Evolutionary conservation across 108 stramenopile species (phyloP).

Genomic region (Nannochloropsis gaditana): DNA sequence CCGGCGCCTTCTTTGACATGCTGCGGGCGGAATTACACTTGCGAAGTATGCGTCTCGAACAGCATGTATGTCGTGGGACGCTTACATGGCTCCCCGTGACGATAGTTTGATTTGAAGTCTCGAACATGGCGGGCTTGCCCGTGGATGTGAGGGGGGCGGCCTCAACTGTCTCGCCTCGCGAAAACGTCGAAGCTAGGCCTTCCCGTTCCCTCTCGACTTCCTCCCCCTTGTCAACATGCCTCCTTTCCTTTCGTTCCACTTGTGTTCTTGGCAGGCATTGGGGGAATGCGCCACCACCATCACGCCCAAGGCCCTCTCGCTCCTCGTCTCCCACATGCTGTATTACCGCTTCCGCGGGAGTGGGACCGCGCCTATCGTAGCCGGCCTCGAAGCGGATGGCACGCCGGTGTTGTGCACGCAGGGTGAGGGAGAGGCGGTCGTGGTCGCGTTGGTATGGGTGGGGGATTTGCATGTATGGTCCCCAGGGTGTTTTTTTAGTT

Average conservation of each 20-base stretch:
- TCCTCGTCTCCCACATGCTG: neutral
- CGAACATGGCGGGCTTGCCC: too few species aligned
- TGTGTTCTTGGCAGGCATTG: neutral
- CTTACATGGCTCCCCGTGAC: too few species aligned
- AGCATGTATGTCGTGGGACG: neutral
- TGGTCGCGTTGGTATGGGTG: neutral
- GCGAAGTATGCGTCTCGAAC: neutral
- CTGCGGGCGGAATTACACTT: neutral
- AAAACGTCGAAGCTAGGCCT: neutral
- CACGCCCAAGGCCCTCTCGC: neutral
- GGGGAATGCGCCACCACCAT: neutral
- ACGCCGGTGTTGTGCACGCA: neutral
- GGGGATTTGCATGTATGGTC: too few species aligned
- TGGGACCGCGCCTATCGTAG: neutral
- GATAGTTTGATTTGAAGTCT: too few species aligned
- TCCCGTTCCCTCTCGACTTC: neutral
- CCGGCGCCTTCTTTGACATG: neutral
- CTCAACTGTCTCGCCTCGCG: neutral
- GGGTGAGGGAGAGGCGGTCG: neutral
- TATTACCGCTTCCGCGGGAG: neutral
- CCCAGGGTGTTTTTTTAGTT: too few species aligned
- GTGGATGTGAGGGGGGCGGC: neutral
- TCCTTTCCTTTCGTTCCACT: neutral
- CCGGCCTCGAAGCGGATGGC: neutral
- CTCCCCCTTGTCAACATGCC: neutral